Base-by-base conservation (phyloP, 73 alveolate genomes). In the Tetrahymena malaccensis region DNA sequence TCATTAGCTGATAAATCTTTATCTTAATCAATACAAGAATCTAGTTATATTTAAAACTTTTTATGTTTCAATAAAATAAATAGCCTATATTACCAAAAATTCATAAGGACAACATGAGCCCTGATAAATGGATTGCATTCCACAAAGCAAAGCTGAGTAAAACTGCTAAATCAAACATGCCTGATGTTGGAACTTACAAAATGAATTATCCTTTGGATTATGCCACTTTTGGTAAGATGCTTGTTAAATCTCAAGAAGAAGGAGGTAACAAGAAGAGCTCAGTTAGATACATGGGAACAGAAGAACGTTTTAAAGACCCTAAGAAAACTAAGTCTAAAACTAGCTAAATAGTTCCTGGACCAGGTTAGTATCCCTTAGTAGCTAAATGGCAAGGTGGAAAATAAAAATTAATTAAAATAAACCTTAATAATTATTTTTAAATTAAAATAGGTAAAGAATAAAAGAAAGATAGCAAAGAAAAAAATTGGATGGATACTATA, bases 301-400 rank as follows among this genome's bases (percentile, higher is more conserved):
- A 95, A 9, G 95, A 85, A 27, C 85, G 97, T 85, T 95, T 95
- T 57, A 95, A 95, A 34, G 97, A 95, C 89, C 97, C 97, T 43
- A 95, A 95, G 93, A 85, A 95, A 93, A 35, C 94, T 12, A 95
- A 95, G 55, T 95, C 95, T 15, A 94, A 95, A 34, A 21, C 17
- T 21, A 43, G 7, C 33, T 25, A 43, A 93, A 34, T 57, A 43
- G 89, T 58, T 34, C 93, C 94, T 27, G 38, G 40, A 16, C 95
- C 93, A 19, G 85, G 94, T 6, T 34, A 85, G 55, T 89, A 85
- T 50, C 93, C 93, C 22, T 85, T 95, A 34, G 94, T 95, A 85
- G 97, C 97, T 0, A 56, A 95, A 40, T 95, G 97, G 97, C 97
- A 94, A 50, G 97, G 97, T 40, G 44, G 37, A 56, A 94, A 85